Evolutionary conservation across 768 basidiomycete genomes (phyloP).

Genomic region (Rhodotorula kratochvilovae): DNA sequence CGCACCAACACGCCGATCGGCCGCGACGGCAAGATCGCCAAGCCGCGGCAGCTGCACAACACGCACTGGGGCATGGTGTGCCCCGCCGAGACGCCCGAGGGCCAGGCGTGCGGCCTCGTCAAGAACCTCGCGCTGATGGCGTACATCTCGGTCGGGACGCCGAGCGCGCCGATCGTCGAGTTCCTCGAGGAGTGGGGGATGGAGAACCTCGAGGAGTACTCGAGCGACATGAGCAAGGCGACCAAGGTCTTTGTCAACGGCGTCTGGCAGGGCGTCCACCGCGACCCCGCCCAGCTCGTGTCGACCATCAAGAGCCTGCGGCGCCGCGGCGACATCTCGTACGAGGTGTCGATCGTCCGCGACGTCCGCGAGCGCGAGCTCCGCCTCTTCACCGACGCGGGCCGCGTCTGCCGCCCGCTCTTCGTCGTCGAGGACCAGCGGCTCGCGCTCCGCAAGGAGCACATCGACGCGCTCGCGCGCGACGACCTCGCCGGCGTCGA

Average conservation of each 20-base stretch:
- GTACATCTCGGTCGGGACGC: conserved; percentile 94
- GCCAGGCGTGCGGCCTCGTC: conserved; percentile 97
- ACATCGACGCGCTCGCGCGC: conserved; percentile 65
- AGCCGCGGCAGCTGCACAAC: conserved; percentile 97
- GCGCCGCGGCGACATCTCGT: conserved; percentile 87
- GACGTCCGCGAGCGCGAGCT: conserved; percentile 95
- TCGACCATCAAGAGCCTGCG: conserved; percentile 88
- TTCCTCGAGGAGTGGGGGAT: conserved; percentile 98
- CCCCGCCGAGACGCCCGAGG: conserved; percentile 98
- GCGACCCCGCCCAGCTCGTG: conserved; percentile 85
- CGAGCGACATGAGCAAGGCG: conserved; percentile 51
- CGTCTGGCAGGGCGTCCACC: conserved; percentile 98
- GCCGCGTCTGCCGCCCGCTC: conserved; percentile 90
- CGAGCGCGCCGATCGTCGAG: conserved; percentile 92
- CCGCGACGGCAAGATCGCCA: conserved; percentile 97
- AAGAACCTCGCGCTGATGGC: conserved; percentile 97
- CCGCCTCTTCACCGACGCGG: conserved; percentile 90
- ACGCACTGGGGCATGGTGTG: conserved; percentile 99
- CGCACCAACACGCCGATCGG: conserved; percentile 97
- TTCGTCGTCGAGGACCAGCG: conserved; percentile 81
- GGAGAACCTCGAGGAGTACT: conserved; percentile 89
- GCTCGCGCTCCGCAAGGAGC: conserved; percentile 73
- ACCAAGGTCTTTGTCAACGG: conserved; percentile 99
- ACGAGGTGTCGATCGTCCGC: conserved; percentile 93
- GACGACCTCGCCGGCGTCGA: conserved; percentile 58